phyloP scores from a whole-genome alignment of 345 rosid genomes.

The Citrus maxima region DNA sequence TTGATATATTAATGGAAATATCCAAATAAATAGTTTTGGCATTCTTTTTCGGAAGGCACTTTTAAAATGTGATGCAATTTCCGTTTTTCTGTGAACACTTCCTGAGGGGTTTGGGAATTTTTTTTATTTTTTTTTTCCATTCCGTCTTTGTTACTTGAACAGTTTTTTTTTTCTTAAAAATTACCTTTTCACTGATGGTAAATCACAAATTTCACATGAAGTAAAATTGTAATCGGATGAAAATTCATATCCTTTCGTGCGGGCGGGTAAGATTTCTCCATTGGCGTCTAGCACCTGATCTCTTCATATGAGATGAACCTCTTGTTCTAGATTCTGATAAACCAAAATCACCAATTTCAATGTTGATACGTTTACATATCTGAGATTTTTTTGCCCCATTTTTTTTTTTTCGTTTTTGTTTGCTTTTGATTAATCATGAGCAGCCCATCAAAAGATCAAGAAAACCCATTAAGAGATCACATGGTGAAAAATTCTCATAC shows the following conservation, averaged over 20 bases:
- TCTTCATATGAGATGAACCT: background rate
- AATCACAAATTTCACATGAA: background rate
- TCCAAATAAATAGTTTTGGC: background rate
- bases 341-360: background rate
- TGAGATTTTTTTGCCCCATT: background rate
- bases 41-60: background rate
- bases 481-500: conserved; percentile 14
- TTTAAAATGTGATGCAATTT: background rate
- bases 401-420: background rate
- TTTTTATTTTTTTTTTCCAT: too few relatives aligned
- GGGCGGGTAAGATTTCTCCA: background rate
- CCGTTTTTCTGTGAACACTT: background rate
- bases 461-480: background rate
- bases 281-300: background rate
- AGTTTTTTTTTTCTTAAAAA: background rate
- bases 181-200: background rate
- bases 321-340: background rate
- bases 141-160: too few relatives aligned
- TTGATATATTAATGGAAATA: background rate
- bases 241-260: background rate
- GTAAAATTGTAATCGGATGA: background rate
- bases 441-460: conserved; percentile 3
- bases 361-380: background rate
- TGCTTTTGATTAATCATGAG: background rate
- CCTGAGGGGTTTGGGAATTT: too few relatives aligned